phyloP scores from a whole-genome alignment of 2,329 filamentous ascomycete species.

The Metarhizium robertsii region DNA sequence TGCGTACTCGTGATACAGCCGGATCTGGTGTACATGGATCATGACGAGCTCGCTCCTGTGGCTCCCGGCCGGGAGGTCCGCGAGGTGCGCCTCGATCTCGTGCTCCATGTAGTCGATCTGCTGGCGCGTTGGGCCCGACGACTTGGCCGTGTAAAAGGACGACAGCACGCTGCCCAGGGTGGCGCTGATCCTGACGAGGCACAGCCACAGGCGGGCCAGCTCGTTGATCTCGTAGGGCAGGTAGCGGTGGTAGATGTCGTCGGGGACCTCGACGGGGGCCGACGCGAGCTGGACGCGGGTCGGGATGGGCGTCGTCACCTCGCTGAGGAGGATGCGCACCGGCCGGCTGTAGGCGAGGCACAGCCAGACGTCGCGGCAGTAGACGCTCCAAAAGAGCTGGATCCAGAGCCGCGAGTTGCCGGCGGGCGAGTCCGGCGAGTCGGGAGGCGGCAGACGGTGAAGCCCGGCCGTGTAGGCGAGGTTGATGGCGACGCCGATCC shows the following conservation, averaged over 20 bases:
- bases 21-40: neutral
- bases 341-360: neutral
- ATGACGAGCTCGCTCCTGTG: neutral
- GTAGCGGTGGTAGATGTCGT: neutral
- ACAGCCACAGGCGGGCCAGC: neutral
- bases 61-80: neutral
- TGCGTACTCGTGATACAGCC: neutral
- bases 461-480: conserved; percentile 33
- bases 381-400: neutral
- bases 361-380: neutral
- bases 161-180: neutral
- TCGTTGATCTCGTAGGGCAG: neutral
- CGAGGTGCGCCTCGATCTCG: neutral
- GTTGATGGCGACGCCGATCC: conserved; percentile 33
- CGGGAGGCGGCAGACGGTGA: conserved; percentile 17
- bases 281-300: neutral
- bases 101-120: neutral
- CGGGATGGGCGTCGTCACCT: neutral
- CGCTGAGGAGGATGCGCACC: neutral
- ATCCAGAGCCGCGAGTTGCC: neutral
- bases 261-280: neutral
- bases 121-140: neutral
- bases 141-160: neutral
- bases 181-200: neutral
- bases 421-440: neutral